phyloP scores from a whole-genome alignment of 345 rosid species.

The Turritis glabra region DNA sequence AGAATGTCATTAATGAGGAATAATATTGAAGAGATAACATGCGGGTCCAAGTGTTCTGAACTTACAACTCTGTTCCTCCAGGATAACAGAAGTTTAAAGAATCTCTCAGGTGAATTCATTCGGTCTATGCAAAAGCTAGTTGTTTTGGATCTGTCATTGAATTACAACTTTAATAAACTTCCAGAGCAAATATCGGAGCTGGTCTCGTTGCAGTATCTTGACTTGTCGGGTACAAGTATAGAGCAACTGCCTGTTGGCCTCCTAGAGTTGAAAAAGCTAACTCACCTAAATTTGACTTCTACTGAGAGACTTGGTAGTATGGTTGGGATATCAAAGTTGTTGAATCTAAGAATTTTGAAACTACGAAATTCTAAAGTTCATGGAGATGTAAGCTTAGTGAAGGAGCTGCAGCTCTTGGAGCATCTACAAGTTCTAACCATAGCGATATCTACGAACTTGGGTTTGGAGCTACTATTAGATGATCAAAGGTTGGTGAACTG shows the following conservation, averaged over 20 bases:
- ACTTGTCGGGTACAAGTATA: background rate
- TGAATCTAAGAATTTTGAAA: background rate
- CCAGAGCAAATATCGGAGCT: constrained; percentile 23
- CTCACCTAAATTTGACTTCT: background rate
- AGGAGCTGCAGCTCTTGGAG: background rate
- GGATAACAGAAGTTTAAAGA: background rate
- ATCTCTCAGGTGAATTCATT: constrained; percentile 24
- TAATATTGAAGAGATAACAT: constrained; percentile 11
- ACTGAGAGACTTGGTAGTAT: background rate
- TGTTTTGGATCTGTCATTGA: constrained; percentile 39
- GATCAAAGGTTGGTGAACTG: too few species aligned
- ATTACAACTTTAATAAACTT: background rate
- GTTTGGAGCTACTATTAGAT: too few species aligned
- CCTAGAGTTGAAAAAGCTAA: constrained; percentile 4
- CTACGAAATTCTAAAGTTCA: background rate
- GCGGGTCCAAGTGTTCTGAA: constrained; percentile 17
- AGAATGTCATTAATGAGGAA: constrained; percentile 35
- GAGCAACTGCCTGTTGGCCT: constrained; percentile 2
- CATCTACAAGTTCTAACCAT: background rate
- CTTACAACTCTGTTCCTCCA: constrained; percentile 39
- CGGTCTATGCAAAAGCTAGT: constrained; percentile 33
- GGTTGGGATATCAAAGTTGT: background rate
- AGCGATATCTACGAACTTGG: too few species aligned
- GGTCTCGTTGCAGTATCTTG: constrained; percentile 28
- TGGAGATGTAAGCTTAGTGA: background rate